Evolutionary conservation across 371 early-diverging fungal genomes (phyloP).

Genomic region (Zychaea mexicana): DNA sequence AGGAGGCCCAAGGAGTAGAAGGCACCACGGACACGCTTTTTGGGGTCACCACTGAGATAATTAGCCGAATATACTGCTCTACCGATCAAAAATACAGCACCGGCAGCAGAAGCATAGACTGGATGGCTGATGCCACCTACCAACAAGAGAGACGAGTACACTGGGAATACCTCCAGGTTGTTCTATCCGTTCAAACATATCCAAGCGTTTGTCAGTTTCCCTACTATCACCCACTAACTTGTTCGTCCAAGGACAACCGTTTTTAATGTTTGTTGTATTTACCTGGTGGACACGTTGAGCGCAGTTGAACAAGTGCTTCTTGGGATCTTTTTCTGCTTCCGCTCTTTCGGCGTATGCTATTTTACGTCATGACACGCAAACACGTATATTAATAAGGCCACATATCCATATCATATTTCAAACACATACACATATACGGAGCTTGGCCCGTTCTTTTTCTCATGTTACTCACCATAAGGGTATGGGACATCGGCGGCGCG

Average conservation of each 20-base stretch:
- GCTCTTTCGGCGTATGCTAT: conserved; percentile 56
- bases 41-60: conserved; percentile 58
- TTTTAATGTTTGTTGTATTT: not conserved
- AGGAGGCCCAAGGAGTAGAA: conserved; percentile 34
- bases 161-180: conserved; percentile 34
- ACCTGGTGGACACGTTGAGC: conserved; percentile 70
- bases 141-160: conserved; percentile 32
- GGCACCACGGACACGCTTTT: conserved; percentile 33
- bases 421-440: too few species aligned
- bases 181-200: conserved; percentile 16
- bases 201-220: too few species aligned
- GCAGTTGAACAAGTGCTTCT: conserved; percentile 67
- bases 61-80: conserved; percentile 46
- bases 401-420: not conserved
- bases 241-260: too few species aligned
- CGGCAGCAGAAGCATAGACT: conserved; percentile 41
- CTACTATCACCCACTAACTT: too few species aligned
- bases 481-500: conserved; percentile 60
- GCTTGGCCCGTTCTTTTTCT: not conserved
- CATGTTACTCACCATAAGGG: conserved; percentile 48
- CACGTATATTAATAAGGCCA: not conserved
- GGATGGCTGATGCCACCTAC: conserved; percentile 55
- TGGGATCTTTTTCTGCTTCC: conserved; percentile 56
- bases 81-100: conserved; percentile 50
- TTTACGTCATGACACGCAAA: not conserved